Evolutionary conservation across 1,284 basidiomycete species (phyloP), one percentile per base, ranked within the genome.

Genomic region (Paramarasmius palmivorus): DNA sequence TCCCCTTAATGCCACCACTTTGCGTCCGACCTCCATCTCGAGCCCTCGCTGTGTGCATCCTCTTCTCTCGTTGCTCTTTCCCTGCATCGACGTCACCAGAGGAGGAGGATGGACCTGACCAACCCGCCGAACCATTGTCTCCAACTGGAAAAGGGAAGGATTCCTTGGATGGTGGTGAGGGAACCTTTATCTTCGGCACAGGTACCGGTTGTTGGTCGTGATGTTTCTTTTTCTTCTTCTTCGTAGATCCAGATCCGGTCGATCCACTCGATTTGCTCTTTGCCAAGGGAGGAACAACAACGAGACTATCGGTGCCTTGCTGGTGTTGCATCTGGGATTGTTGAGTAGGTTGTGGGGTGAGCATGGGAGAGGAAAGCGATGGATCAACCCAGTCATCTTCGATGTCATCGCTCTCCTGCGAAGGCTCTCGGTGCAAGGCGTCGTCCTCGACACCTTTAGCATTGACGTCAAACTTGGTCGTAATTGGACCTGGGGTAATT

Each of bases 11-110:
- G 20, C 88, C 88, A 2, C 88, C 89, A 63, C 88, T 91, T 72
- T 90, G 86, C 56, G 89, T 91, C 61, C 89, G 73, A 37, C 88
- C 88, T 4, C 89, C 89, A 68, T 91, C 87, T 54, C 87, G 74
- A 38, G 83, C 89, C 38, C 85, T 79, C 38, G 82, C 78, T 14
- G 78, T 84, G 63, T 88, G 83, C 83, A 90, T 81, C 62, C 74
- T 64, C 66, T 63, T 64, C 57, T 60, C 68, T 64, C 47, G 66
- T 59, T 47, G 45, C 52, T 50, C 57, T 25, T 34, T 37, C 26
- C 22, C 34, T 10, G 22, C 53, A 9, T 53, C 41, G 19, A 32
- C 49, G 12, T 51, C 52, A 40, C 50, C 40, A 17, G 49, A 47
- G 3, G 44, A 50, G 10, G 51, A 52, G 23, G 52, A 55, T n/a